Percentiles rank a stretch among this genome's conserved stretches.
These are phyloP conservation scores for Monilinia polystroma DNA, from an alignment of 2,329 filamentous ascomycete genomes.

Conservation along the genomic window DNA sequence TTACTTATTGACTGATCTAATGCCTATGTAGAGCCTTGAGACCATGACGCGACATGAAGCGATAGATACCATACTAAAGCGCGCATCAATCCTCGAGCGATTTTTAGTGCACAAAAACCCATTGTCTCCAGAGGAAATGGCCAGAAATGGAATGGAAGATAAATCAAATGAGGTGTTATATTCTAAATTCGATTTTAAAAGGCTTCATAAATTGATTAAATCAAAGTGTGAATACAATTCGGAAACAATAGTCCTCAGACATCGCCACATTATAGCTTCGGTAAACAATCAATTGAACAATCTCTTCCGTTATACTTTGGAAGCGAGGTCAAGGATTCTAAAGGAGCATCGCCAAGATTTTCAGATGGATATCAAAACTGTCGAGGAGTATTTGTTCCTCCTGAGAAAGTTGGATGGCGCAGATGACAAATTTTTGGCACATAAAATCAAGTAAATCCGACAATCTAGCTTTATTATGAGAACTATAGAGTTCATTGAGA, in stretches of 20 bases:
- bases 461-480: background rate
- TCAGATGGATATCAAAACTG: background rate
- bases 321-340: background rate
- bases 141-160: background rate
- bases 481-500: background rate
- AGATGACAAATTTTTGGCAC: background rate
- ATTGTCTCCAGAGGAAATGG: background rate
- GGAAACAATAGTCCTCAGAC: background rate
- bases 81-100: background rate
- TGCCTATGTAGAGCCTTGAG: background rate
- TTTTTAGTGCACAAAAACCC: constrained; percentile 2
- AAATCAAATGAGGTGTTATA: background rate
- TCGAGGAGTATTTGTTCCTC: constrained; percentile 7
- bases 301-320: constrained; percentile 10
- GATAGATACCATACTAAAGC: background rate
- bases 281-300: background rate
- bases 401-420: background rate
- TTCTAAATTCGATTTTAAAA: background rate
- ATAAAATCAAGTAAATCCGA: background rate
- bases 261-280: background rate
- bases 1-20: background rate
- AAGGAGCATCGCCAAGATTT: background rate
- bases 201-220: no score
- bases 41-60: background rate
- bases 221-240: background rate